Conservation (phyloP, 805 yeast species). For the Maudiozyma bulderi region DNA sequence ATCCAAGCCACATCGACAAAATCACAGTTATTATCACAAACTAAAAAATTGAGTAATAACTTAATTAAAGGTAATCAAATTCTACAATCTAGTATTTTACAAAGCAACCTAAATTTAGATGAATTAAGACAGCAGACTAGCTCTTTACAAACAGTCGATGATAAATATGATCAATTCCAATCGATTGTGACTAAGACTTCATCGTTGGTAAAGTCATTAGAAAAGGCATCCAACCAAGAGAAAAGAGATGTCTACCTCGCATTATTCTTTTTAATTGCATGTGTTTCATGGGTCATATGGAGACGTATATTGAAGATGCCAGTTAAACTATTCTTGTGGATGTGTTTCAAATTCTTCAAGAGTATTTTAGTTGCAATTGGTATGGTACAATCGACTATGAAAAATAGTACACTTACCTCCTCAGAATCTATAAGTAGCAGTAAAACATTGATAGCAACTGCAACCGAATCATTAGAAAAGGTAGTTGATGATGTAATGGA, state of each 20-base stretch:
- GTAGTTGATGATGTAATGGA: constrained; percentile 22
- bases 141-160: constrained; percentile 21
- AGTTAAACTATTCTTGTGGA: constrained; percentile 23
- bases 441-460: background rate
- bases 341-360: constrained; percentile 31
- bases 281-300: constrained; percentile 30
- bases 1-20: constrained; percentile 11
- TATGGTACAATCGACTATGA: constrained; percentile 9
- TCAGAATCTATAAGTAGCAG: background rate
- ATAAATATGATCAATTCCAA: constrained; percentile 25
- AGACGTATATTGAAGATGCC: constrained; percentile 28
- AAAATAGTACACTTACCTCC: background rate
- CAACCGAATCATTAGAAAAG: constrained; percentile 6
- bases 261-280: constrained; percentile 19
- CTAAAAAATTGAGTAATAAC: constrained; percentile 24
- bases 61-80: constrained; percentile 26
- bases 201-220: constrained; percentile 23
- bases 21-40: constrained; percentile 21
- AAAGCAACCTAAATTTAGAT: constrained; percentile 28
- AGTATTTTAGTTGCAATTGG: constrained; percentile 22
- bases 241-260: constrained; percentile 27
- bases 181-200: constrained; percentile 22
- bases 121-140: constrained; percentile 26
- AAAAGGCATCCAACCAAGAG: constrained; percentile 27
- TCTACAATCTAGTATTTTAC: constrained; percentile 26